phyloP scores from a whole-genome alignment of 805 yeast genomes.

The Yarrowia yakushimensis region DNA sequence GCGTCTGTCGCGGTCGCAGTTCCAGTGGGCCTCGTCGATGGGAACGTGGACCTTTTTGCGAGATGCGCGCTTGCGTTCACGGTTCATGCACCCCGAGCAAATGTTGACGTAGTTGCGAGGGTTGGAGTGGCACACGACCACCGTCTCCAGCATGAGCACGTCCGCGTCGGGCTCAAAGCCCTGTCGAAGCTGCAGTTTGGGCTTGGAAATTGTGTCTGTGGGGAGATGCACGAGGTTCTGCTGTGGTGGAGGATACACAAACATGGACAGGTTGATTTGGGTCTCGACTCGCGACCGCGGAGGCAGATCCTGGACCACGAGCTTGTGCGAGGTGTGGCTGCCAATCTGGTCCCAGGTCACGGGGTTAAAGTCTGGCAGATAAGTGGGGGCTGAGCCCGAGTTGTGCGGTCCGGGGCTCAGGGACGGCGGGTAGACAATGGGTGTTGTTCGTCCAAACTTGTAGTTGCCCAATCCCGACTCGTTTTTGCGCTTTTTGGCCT shows the following conservation, averaged over 20 bases:
- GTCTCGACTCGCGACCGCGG: constrained; percentile 88
- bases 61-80: constrained; percentile 92
- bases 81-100: constrained; percentile 82
- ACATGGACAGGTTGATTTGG: constrained; percentile 74
- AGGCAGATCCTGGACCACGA: constrained; percentile 53
- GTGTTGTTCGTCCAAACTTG: constrained; percentile 17
- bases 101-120: constrained; percentile 58
- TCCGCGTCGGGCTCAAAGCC: constrained; percentile 30
- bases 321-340: constrained; percentile 20
- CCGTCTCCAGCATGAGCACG: constrained; percentile 59
- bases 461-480: neutral
- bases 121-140: constrained; percentile 58
- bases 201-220: constrained; percentile 80
- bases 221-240: constrained; percentile 76
- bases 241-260: constrained; percentile 72
- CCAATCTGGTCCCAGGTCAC: neutral
- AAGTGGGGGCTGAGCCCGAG: neutral
- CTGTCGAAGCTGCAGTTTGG: constrained; percentile 63
- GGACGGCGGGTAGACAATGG: constrained; percentile 1
- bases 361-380: constrained; percentile 18
- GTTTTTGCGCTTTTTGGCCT: constrained; percentile 4
- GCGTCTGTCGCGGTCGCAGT: constrained; percentile 66
- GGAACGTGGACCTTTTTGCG: constrained; percentile 80
- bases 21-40: constrained; percentile 75
- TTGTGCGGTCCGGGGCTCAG: neutral